Evolutionary conservation across 345 rosid genomes (phyloP).

Genomic region (Brassica carinata): DNA sequence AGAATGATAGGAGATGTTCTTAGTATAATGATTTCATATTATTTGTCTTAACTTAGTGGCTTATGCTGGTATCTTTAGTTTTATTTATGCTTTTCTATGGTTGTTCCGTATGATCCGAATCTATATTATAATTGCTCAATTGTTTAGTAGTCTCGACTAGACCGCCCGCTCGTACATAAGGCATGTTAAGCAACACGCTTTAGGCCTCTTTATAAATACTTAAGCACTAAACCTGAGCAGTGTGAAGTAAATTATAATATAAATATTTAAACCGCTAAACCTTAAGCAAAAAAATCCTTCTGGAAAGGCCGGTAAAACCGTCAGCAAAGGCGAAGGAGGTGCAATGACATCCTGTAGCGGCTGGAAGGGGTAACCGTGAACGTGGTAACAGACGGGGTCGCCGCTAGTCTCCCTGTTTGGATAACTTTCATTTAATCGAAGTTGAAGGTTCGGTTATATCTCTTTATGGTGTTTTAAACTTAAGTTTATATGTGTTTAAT

Average conservation of each 20-base stretch:
- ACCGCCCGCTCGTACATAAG: neutral
- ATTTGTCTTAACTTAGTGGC: neutral
- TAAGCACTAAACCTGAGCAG: neutral
- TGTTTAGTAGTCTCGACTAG: neutral
- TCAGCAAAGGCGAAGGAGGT: neutral
- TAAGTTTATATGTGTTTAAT: neutral
- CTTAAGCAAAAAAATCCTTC: neutral
- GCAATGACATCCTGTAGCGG: neutral
- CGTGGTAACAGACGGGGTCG: neutral
- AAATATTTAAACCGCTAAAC: neutral
- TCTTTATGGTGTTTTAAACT: neutral
- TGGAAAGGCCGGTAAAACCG: neutral
- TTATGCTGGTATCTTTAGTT: neutral
- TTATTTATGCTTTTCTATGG: neutral
- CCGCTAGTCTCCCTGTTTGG: neutral
- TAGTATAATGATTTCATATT: neutral
- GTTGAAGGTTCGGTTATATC: neutral
- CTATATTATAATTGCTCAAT: neutral
- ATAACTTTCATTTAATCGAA: neutral
- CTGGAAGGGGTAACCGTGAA: neutral
- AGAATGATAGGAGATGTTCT: no score
- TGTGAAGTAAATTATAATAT: neutral
- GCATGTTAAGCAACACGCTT: constrained; percentile 2
- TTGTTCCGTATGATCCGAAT: neutral
- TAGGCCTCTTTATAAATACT: constrained; percentile 1